Evolutionary conservation across 768 basidiomycete genomes (phyloP).

Genomic region (Floccularia luteovirens): DNA sequence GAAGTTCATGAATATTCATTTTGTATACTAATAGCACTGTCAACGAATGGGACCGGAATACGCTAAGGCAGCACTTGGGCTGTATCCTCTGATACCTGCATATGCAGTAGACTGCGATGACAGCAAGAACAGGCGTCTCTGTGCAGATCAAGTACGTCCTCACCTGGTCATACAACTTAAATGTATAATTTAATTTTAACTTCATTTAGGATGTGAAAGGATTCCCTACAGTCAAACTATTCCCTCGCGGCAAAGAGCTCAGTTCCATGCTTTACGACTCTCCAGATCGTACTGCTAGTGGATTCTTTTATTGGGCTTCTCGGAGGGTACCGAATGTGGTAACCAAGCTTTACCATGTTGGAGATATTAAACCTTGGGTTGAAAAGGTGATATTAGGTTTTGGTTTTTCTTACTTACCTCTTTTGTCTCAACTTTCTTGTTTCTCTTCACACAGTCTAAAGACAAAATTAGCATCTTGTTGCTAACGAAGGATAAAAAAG

Average conservation of each 20-base stretch:
- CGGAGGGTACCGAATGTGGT: constrained; percentile 68
- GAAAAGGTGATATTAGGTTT: constrained; percentile 38
- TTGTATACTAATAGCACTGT: constrained; percentile 54
- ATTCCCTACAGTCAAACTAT: constrained; percentile 92
- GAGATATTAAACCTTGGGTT: constrained; percentile 62
- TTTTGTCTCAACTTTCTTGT: neutral
- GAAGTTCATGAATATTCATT: neutral
- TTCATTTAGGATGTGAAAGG: constrained; percentile 62
- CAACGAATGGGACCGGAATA: constrained; percentile 81
- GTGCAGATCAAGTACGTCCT: constrained; percentile 57
- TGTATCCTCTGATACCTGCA: constrained; percentile 77
- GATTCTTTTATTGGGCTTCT: constrained; percentile 71
- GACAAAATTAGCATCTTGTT: constrained; percentile 54
- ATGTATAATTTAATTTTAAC: neutral
- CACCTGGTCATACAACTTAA: neutral
- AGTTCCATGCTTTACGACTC: constrained; percentile 60
- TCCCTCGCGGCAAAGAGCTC: constrained; percentile 64
- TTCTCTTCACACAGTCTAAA: constrained; percentile 13
- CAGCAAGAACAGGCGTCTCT: constrained; percentile 72
- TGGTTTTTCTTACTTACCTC: neutral
- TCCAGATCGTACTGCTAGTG: constrained; percentile 62
- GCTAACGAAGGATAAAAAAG: constrained; percentile 67
- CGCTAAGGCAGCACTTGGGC: constrained; percentile 69
- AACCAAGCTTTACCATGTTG: constrained; percentile 45
- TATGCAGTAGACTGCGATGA: constrained; percentile 95